Evolutionary conservation across 1,284 basidiomycete genomes (phyloP), one percentile per base, ranked within the genome.

Genomic region (Ustilago hordei): DNA sequence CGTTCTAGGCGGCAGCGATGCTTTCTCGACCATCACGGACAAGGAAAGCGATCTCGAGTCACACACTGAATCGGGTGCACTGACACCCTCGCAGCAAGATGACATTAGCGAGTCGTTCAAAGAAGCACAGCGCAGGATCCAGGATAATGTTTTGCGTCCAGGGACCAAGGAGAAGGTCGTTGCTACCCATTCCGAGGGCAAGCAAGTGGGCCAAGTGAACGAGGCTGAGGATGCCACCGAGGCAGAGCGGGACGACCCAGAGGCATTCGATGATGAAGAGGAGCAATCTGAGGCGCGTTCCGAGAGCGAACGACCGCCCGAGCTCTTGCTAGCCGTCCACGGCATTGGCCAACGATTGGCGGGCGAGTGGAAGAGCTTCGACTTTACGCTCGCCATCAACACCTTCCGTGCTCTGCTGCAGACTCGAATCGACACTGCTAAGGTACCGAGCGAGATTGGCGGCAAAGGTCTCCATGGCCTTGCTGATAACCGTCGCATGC

Each of bases 401-500:
- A 66, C 66, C 8, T 77, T 82, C 57, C 75, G 75, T 12, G 62
- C 62, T 0, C 68, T 81, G 28, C 59, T 81, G 38, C 78, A 75
- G 36, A 75, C 79, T 19, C 73, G 81, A 4, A 70, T 81, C 35
- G 70, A 76, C 28, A 63, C 74, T 17, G 55, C 60, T 39, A 75
- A 79, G 56, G 62, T 78, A 9, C 75, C 81, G 3, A 62, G 70
- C 65, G 74, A 79, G 48, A 73, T 83, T 32, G 75, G 79, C 15
- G 75, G 77, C 17, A 57, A 75, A n/a, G 80, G 80, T 7, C 47
- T 85, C 28, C 38, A 34, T 6, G 67, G 60, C 4, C 60, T 84
- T 43, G 66, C 78, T 7, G 67, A 66, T n/a, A 76, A 79, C 11
- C 75, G 88, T 8, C 87, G 88, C 43, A 84, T 88, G 4, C 88